Evolutionary conservation across 2,329 filamentous ascomycete genomes (phyloP).

Genomic region (Fusarium nurragi): DNA sequence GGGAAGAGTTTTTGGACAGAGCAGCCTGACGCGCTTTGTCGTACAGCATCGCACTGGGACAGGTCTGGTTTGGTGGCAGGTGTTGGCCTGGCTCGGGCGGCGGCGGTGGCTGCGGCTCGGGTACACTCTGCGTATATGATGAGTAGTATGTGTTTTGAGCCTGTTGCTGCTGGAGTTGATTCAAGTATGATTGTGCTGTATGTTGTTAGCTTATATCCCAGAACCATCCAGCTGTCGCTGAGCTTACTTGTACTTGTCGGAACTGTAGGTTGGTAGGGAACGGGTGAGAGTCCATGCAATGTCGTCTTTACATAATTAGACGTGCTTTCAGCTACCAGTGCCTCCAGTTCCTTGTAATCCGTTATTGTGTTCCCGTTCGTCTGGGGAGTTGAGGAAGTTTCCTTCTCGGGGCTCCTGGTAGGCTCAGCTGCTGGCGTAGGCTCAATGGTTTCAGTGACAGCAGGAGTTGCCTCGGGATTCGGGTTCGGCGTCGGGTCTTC

Average conservation of each 20-base stretch:
- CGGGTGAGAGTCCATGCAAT: constrained; percentile 54
- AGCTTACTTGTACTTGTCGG: constrained; percentile 52
- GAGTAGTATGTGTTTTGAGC: constrained; percentile 50
- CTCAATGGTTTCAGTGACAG: constrained; percentile 36
- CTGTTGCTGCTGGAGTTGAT: constrained; percentile 52
- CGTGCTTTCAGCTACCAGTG: constrained; percentile 56
- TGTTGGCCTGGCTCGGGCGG: constrained; percentile 48
- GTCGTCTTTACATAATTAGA: constrained; percentile 58
- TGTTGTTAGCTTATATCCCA: constrained; percentile 44
- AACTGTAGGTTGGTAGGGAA: constrained; percentile 55
- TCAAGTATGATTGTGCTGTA: constrained; percentile 51
- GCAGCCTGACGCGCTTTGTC: constrained; percentile 68
- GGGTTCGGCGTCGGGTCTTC: constrained; percentile 25
- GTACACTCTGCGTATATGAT: constrained; percentile 48
- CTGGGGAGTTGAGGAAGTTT: constrained; percentile 37
- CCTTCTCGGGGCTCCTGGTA: constrained; percentile 41
- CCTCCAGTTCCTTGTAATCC: constrained; percentile 56
- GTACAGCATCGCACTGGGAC: constrained; percentile 64
- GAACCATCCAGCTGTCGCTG: background rate
- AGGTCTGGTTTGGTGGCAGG: constrained; percentile 66
- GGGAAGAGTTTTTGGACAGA: constrained; percentile 64
- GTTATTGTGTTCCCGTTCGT: constrained; percentile 48
- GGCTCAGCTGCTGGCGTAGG: constrained; percentile 24
- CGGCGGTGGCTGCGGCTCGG: constrained; percentile 49
- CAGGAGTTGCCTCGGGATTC: constrained; percentile 27